Percentiles rank a stretch among this genome's conserved stretches.
Conservation (phyloP, 306 rosid species). For the Bauhinia variegata region DNA sequence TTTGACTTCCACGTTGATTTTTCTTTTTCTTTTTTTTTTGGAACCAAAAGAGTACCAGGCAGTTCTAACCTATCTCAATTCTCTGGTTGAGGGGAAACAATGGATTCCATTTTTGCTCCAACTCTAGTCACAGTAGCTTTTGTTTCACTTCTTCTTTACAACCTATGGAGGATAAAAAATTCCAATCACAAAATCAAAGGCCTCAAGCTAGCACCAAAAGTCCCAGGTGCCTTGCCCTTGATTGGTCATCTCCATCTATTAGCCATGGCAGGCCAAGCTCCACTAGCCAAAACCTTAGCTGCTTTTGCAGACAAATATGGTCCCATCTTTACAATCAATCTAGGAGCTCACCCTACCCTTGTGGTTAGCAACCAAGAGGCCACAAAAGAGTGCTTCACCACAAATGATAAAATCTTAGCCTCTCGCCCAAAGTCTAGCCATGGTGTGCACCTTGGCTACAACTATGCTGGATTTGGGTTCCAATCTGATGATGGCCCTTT, state of each 20-base stretch:
- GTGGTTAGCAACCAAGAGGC: constrained; percentile 39
- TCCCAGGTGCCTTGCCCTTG: constrained; percentile 37
- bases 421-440: constrained; percentile 16
- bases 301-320: constrained; percentile 38
- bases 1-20: too few relatives aligned
- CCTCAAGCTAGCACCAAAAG: constrained; percentile 21
- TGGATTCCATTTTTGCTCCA: constrained; percentile 19
- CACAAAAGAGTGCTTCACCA: too few relatives aligned
- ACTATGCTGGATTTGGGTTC: constrained; percentile 33
- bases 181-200: constrained; percentile 2
- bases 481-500: constrained; percentile 11
- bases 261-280: background rate
- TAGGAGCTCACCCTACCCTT: constrained; percentile 20
- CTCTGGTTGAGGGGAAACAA: background rate
- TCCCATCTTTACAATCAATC: constrained; percentile 29
- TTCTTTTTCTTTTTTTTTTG: too few relatives aligned
- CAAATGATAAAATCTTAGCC: too few relatives aligned
- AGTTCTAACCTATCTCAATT: too few relatives aligned
- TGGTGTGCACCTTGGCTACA: constrained; percentile 34
- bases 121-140: constrained; percentile 4
- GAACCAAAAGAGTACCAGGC: too few relatives aligned
- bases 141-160: background rate
- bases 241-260: constrained; percentile 42
- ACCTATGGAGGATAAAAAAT: constrained; percentile 11
- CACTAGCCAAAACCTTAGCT: constrained; percentile 25